Evolutionary conservation across 495 filamentous ascomycete species (phyloP).

Genomic region (Bacidia rubella): DNA sequence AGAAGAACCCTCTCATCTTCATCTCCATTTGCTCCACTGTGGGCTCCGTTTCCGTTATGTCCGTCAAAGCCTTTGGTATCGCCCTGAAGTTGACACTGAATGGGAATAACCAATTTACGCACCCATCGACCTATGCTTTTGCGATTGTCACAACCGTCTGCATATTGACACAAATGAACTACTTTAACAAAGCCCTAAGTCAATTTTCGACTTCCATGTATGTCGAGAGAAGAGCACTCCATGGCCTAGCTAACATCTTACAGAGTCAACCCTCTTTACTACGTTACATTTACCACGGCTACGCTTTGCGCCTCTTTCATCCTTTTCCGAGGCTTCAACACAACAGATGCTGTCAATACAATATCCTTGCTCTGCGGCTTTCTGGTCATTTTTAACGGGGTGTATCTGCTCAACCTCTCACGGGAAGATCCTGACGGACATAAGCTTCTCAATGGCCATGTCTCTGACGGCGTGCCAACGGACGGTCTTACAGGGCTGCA

Average conservation of each 20-base stretch:
- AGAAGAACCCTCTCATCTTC: constrained; percentile 88
- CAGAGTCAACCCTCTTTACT: constrained; percentile 96
- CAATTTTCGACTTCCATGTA: constrained; percentile 96
- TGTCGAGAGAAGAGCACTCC: constrained; percentile 21
- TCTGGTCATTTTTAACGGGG: constrained; percentile 90
- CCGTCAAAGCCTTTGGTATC: constrained; percentile 94
- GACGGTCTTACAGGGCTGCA: constrained; percentile 80
- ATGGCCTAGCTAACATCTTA: neutral
- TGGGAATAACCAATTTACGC: constrained; percentile 86
- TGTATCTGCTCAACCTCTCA: constrained; percentile 92
- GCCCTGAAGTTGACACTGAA: constrained; percentile 83
- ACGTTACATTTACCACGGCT: constrained; percentile 97
- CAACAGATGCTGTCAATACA: constrained; percentile 82
- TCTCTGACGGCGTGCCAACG: constrained; percentile 61
- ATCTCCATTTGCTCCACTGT: constrained; percentile 95
- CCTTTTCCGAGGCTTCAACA: constrained; percentile 95
- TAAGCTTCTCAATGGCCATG: constrained; percentile 47
- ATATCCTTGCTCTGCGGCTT: constrained; percentile 89
- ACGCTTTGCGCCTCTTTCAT: constrained; percentile 94
- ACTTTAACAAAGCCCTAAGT: constrained; percentile 96
- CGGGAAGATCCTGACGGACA: constrained; percentile 78
- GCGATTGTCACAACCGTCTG: constrained; percentile 83
- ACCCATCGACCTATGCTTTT: constrained; percentile 93
- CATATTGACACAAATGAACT: constrained; percentile 98
- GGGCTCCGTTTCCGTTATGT: constrained; percentile 95